Evolutionary conservation across 495 filamentous ascomycete species (phyloP), one percentile per base, ranked within the genome.

Genomic region (Aspergillus sclerotioniger): DNA sequence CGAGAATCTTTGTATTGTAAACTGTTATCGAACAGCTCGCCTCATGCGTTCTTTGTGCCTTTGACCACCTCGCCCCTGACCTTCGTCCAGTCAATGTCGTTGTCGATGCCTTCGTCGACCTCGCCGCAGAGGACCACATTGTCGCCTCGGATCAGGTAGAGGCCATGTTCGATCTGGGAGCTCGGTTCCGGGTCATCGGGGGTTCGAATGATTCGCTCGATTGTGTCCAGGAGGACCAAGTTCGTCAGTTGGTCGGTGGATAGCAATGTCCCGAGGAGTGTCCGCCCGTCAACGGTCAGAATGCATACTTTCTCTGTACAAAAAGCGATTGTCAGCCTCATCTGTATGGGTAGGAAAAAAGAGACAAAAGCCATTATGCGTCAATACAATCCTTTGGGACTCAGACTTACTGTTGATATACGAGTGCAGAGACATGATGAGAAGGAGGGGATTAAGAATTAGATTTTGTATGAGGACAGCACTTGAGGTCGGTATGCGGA

Each of bases 201-300:
- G 1, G 86, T 86, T 56, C 89, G 85, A 60, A 98, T 96, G 41
- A 96, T 87, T 56, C 94, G 88, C 70, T 98, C 95, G 64, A 92
- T 81, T 3, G 94, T 91, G 55, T 90, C 76, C 28, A 84, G 80
- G 9, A 98, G 85, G 20, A 98, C 92, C 59, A 98, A 77, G 72
- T 98, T 98, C 44, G 94, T 98, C 57, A 88, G 82, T 70, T 96
- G 88, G 72, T 98, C 94, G 66, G 87, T 90, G n/a, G 88, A 89
- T 43, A 93, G 75, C 19, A 98, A 86, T 2, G 76, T 89, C 29
- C 94, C 94, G 53, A 89, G 84, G 39, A 98, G 79, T 15, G 87
- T 95, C 62, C 94, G 90, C 52, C 93, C 94, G 73, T 98, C 95
- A 59, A 89, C 87, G 45, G 94, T 98, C 63, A 98, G 78, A 64